A percentile compares a stretch with the other conserved stretches of the same genome.
These are phyloP conservation scores for Gossypium davidsonii DNA, from an alignment of 441 rosid species.

Conservation along the genomic window DNA sequence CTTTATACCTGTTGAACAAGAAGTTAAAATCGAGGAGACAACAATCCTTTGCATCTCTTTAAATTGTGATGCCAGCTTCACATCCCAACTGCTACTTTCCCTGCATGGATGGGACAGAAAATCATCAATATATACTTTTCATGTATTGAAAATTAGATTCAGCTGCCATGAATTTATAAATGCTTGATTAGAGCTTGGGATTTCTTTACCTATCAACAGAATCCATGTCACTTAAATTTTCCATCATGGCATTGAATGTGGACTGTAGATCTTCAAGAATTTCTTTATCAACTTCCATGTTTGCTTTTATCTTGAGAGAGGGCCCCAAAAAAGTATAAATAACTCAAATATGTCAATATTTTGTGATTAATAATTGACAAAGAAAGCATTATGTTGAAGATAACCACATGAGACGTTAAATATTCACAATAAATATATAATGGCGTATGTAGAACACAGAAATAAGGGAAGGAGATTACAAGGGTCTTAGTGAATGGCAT, in stretches of 20 bases:
- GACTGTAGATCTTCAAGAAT: conserved; percentile 53
- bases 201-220: conserved; percentile 34
- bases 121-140: neutral
- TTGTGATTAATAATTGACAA: conserved; percentile 1
- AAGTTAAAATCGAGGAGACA: conserved; percentile 55
- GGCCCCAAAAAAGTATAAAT: neutral
- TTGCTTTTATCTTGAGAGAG: conserved; percentile 37
- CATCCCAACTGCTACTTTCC: conserved; percentile 50
- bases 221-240: conserved; percentile 50
- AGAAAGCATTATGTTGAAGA: neutral
- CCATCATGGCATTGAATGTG: conserved; percentile 59
- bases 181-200: neutral
- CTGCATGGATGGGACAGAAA: conserved; percentile 24
- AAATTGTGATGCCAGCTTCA: conserved; percentile 49
- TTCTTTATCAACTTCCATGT: conserved; percentile 57
- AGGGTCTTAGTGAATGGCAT: conserved; percentile 14
- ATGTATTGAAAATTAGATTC: neutral
- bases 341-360: neutral
- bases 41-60: conserved; percentile 56
- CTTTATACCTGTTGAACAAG: conserved; percentile 56
- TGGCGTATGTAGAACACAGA: conserved; percentile 13
- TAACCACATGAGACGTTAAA: neutral
- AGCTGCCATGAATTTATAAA: conserved; percentile 9
- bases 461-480: conserved; percentile 35
- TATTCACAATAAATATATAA: neutral